These are phyloP conservation scores for Fraxinus greggii DNA, from an alignment of 305 asterid genomes.

Conservation along the genomic window DNA sequence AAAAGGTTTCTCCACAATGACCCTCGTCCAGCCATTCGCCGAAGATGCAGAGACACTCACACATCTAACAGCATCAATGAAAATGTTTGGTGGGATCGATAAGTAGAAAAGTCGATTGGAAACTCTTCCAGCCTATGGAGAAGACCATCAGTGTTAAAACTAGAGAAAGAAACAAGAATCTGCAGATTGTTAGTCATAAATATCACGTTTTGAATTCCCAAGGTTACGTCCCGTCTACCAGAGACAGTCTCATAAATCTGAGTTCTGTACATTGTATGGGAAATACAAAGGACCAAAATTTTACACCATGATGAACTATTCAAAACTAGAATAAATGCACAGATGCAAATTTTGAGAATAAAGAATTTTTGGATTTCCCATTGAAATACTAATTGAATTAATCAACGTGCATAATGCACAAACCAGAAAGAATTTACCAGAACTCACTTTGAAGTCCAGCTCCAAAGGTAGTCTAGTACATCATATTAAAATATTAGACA, in stretches of 20 bases:
- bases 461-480: not conserved
- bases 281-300: not conserved
- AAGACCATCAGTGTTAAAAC: not conserved
- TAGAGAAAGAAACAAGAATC: not conserved
- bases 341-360: not conserved
- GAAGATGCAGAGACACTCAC: slow-evolving; percentile 87
- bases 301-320: not conserved
- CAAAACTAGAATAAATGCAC: not conserved
- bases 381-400: not conserved
- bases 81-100: slow-evolving; percentile 94
- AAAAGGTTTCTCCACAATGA: slow-evolving; percentile 96
- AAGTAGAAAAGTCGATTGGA: slow-evolving; percentile 86
- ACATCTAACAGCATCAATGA: slow-evolving; percentile 77
- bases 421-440: not conserved
- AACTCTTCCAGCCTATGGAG: slow-evolving; percentile 67
- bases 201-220: not conserved
- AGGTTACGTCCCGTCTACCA: not conserved
- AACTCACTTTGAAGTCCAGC: not conserved
- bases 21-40: slow-evolving; percentile 86
- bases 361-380: too few relatives aligned
- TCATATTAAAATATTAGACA: not conserved
- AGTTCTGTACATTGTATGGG: not conserved
- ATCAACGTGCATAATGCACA: not conserved
- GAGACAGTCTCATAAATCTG: not conserved
- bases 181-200: not conserved